Base-by-base conservation (phyloP, 345 rosid genomes). In the Pistacia integerrima region DNA sequence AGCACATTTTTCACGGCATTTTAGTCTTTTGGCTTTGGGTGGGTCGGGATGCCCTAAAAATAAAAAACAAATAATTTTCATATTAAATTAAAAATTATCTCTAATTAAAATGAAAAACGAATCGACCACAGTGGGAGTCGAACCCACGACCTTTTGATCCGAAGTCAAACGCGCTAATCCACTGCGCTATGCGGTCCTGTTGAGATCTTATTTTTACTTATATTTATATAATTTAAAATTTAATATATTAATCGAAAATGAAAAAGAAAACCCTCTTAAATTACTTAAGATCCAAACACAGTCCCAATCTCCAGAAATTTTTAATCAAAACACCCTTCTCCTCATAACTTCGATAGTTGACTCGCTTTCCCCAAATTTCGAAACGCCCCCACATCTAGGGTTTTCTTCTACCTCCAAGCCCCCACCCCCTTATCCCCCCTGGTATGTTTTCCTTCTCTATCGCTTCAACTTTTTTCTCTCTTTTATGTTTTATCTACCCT, bases 81-180 rank as follows among this genome's bases (percentile, higher is more conserved):
- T 30, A 1, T 30, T 30, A 30, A 30, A 30, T 30, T 30, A 1
- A 30, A 30, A 30, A 30, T 30, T 30, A 30, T 30, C 33, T 30
- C 33, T 30, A 30, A 0, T 30, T 1, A 1, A 30, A 30, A 30
- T 2, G 2, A 30, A 30, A 30, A 30, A 30, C 2, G 1, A 30
- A 30, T 54, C 88, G 90, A 89, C 94, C 86, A 89, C 94, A 91
- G 91, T 89, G 94, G 89, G 87, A 84, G 92, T 91, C 97, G 97
- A 93, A 88, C 92, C 91, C 92, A 89, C 97, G 97, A 92, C 97
- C 97, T 92, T 90, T 90, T 92, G 97, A 94, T 91, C 95, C 98
- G 94, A 94, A 94, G 97, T 91, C 97, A 91, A 91, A 94, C 94
- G 96, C 95, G 92, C 95, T 90, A 92, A 92, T 92, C 94, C 94